Evolutionary conservation across 352 stramenopile species (phyloP), one percentile per base, ranked within the genome.

Genomic region (Pythium apleroticum): DNA sequence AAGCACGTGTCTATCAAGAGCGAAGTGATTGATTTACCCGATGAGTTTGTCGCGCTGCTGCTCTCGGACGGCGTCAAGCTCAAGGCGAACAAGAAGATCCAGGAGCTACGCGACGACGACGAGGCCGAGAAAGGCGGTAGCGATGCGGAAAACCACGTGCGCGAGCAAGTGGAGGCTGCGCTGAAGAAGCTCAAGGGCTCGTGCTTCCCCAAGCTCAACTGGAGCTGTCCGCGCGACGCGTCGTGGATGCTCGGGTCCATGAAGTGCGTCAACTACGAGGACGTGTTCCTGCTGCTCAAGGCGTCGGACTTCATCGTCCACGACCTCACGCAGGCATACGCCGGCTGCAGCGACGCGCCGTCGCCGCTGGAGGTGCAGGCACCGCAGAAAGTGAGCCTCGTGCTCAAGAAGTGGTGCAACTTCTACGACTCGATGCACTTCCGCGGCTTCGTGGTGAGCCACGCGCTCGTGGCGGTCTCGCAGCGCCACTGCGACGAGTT

Each of bases 391-490:
- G 77, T 80, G 60, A 84, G 94, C 63, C 70, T 98, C n/a, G 90
- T 98, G 56, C 77, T 98, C 48, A 91, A 96, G 63, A 98, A 98
- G 71, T 98, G 92, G 92, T 97, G 93, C 72, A 97, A 96, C 56
- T 89, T 98, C 20, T 89, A 92, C 77, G 90, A 97, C 62, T 98
- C 90, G 72, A 98, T 98, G 89, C 86, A 98, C 64, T 98, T 98
- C 69, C 86, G 96, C 49, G 97, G 92, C 70, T 98, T 98, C 72
- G 89, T 98, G 24, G 71, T 86, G 24, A 68, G 80, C 33, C 73
- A 89, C 67, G 62, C 81, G 49, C 74, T 97, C 8, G 76, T 98
- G 24, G 93, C 79, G 5, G 85, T 98, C 62, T 97, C 81, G 25
- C 96, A 98, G 74, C 87, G 94, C 41, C 85, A 98, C 63, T 93